Percentiles rank a stretch among this genome's conserved stretches.
These are phyloP conservation scores for Sclerospora graminicola DNA, from an alignment of 352 stramenopile genomes.

Conservation along the genomic window DNA sequence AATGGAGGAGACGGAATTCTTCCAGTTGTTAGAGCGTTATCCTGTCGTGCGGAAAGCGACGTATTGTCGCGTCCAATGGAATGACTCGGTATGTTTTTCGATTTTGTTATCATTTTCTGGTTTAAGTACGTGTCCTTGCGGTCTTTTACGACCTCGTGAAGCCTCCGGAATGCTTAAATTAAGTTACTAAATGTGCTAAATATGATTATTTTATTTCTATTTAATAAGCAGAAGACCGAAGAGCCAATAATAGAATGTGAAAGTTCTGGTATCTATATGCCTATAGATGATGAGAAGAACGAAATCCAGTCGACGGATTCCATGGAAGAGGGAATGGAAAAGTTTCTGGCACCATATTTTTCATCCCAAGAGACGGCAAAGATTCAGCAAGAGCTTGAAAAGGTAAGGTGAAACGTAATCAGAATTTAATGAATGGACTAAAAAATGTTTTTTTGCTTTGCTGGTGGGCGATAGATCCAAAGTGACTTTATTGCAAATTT, in stretches of 20 bases:
- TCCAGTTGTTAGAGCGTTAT: slow-evolving; percentile 55
- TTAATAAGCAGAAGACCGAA: no score
- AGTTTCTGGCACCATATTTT: slow-evolving; percentile 60
- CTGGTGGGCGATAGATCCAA: not conserved
- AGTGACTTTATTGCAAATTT: no score
- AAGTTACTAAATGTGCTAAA: no score
- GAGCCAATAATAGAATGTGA: no score
- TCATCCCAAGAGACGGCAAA: slow-evolving; percentile 39
- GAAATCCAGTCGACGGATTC: slow-evolving; percentile 32
- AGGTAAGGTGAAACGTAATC: no score
- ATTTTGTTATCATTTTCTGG: no score
- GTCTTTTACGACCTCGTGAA: no score
- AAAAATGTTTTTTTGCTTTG: no score
- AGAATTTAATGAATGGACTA: no score
- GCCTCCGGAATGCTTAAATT: no score
- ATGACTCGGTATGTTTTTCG: slow-evolving; percentile 37
- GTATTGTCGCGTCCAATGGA: slow-evolving; percentile 70
- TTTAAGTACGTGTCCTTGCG: no score
- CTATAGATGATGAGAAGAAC: slow-evolving; percentile 10
- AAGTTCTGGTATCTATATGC: slow-evolving; percentile 19
- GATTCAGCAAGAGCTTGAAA: slow-evolving; percentile 50
- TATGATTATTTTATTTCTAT: no score
- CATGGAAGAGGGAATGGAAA: slow-evolving; percentile 36
- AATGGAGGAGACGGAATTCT: slow-evolving; percentile 75
- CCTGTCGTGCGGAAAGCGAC: slow-evolving; percentile 74